Base-by-base conservation (phyloP, 805 yeast genomes). In the Candida caryicola region DNA sequence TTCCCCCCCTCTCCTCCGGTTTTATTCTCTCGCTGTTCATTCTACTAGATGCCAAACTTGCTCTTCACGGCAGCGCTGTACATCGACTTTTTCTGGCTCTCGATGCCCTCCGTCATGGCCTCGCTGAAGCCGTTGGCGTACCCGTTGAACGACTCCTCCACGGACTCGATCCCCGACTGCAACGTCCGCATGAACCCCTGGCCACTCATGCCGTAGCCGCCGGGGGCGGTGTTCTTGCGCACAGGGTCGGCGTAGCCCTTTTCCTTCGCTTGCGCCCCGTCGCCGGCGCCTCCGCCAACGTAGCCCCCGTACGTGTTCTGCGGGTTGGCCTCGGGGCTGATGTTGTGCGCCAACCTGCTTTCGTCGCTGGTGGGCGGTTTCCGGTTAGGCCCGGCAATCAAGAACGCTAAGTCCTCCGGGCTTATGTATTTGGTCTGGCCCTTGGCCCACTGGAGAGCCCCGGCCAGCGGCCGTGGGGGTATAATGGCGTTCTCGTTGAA, bases 381-480 rank as follows among this genome's bases (percentile, higher is more conserved):
- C 45, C 95, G 73, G 37, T 78, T 76, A 0, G 81, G 82, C 1
- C 97, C 97, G 4, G 85, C 86, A 27, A 91, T 71, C 31, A 87
- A 54, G 9, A 53, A 38, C 41, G 84, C 82, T 36, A 93, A 67
- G 44, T 86, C 95, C 1, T 73, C 69, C 16, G 74, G 58, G 2
- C 80, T 65, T n/a, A 82, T 73, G 44, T 73, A 71, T 14, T 78
- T 77, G 0, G 83, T 66, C 31, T 59, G 65, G 2, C 96, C 96
- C 47, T 82, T 78, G 5, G 93, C 86, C 93, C 96, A 85, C 58
- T 83, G 91, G 31, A 85, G 67, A 0, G 93, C 76, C 26, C 88
- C 78, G 5, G 86, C 78, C 4, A 77, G 71, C 2, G 99, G 99
- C 33, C 98, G 72, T 23, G 78, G 76, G 2, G 96, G 95, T 15